Evolutionary conservation across 2,329 filamentous ascomycete genomes (phyloP), one percentile per base, ranked within the genome.

Genomic region (Fusarium sp.): DNA sequence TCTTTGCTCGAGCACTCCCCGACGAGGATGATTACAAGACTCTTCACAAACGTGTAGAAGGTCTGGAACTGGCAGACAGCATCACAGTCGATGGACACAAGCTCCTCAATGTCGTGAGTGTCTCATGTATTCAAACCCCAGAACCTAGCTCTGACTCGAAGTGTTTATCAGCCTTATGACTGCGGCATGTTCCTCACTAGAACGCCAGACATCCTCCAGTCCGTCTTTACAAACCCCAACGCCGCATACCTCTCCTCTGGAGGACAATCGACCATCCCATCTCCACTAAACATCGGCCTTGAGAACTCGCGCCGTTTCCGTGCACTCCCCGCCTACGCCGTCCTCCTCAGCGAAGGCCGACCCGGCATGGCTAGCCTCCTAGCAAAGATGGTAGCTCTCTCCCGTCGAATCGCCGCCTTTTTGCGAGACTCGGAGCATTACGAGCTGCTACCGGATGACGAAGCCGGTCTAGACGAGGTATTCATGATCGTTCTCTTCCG

Each of bases 281-380:
- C 93, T 5, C 95, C 95, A 0, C 85, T 97, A 18, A 96, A 98
- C 82, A 90, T 97, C 66, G 95, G 95, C 23, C 86, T 98, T 23
- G 95, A 98, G 78, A 98, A 98, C 83, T 98, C 95, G 2, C 91
- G 95, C 43, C 92, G 95, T 7, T 97, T 98, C 85, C 91, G 96
- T 63, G 95, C 95, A 0, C 86, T 98, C n/a, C 95, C 96, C 0
- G 93, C 95, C 10, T 98, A 98, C 80, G 92, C 94, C 13, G 93
- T 92, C 0, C 87, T 98, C 3, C 81, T 92, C 23, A 92, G 93
- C 56, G 93, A 97, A 77, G 96, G 96, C 1, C 86, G 87, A 2
- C 81, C 87, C 0, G 95, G 95, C 0, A 90, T 97, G 74, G 85
- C 87, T 1, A 85, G 87, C 1, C 92, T 98, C 84, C 85, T 98